Base-by-base conservation (phyloP, 768 basidiomycete genomes). In the Pleurotus sapidus region DNA sequence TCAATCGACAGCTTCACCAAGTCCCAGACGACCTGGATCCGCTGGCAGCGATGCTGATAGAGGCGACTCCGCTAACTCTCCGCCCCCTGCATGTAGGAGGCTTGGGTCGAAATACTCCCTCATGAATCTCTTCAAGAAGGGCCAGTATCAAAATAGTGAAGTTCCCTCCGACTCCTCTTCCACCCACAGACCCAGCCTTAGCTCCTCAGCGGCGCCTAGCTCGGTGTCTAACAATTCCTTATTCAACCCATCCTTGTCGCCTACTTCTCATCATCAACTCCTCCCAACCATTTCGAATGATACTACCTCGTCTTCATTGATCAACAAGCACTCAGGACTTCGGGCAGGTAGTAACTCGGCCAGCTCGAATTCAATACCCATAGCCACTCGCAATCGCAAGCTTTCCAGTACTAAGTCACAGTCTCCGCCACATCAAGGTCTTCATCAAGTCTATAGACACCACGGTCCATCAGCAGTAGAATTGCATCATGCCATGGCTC, bases 81-180 rank as follows among this genome's bases (percentile, higher is more conserved):
- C 70, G 37, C 58, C 72, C 25, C 53, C 68, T 15, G 67, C 71
- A 9, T 71, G 69, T 30, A 72, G 75, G 48, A 85, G 77, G 63
- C 69, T 89, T 3, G 80, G 80, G 24, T 84, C 85, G 69, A 92
- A 92, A 68, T 81, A 89, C 57, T 91, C 89, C 20, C 73, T 92
- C 54, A 74, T 91, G 61, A 85, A 82, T 62, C 76, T 91, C 14
- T 91, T 91, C 75, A 87, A 83, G 77, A 88, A 86, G 71, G 74
- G 69, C 1, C 77, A 78, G 50, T 59, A 74, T 0, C 46, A 20
- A 48, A 18, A 17, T 25, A 75, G 72, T 11, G 77, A 68, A 11
- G 76, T 73, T 34, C 58, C 63, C 30, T 64, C 67, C 14, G 57
- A 59, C 7, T 57, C 48, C 43, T 18, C 48, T 17, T 63, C 56